Evolutionary conservation across 306 rosid genomes (phyloP), one percentile per base, ranked within the genome.

Genomic region (Biancaea sappan): DNA sequence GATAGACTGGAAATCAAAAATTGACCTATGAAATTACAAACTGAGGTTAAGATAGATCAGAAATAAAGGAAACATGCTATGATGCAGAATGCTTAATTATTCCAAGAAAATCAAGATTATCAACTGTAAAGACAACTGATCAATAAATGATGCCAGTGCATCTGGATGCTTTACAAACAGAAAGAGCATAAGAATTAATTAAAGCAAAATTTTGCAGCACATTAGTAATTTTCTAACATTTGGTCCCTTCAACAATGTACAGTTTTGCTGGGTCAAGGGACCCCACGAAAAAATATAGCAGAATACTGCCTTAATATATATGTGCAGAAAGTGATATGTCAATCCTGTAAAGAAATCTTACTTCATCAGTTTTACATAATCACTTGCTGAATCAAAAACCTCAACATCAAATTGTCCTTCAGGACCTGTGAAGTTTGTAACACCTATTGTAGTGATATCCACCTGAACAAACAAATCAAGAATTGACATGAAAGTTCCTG

Each of bases 391-490:
- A 81, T 95, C 97, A 86, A 95, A 95, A 82, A 95, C 99, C 63
- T 92, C 99, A 66, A 92, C 97, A 40, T 90, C 91, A 86, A 95
- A 95, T 73, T 88, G 96, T 83, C 93, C 99, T 84, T 93, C 98
- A 29, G 97, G 97, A 34, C 97, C 99, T 13, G 81, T 69, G 68
- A 95, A 88, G 84, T 77, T 90, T 67, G 92, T 82, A 29, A 92
- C 82, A 77, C 91, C 97, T 60, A 38, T 34, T 67, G 87, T 61
- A 58, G 84, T 15, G 34, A 95, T 88, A 80, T 95, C 93, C 80
- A 95, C 98, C 99, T 95, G 69, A 34, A 86, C 66, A 73, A 51
- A 58, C 67, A 63, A 68, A 59, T 71, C 24, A 24, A 66, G 22
- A 71, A 59, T 75, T 74, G 28, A 47, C 54, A 62, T 60, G 44